A percentile compares a stretch with the other conserved stretches of the same genome.
These are phyloP conservation scores for Amylocystis lapponica DNA, from an alignment of 768 basidiomycete genomes.

Conservation along the genomic window DNA sequence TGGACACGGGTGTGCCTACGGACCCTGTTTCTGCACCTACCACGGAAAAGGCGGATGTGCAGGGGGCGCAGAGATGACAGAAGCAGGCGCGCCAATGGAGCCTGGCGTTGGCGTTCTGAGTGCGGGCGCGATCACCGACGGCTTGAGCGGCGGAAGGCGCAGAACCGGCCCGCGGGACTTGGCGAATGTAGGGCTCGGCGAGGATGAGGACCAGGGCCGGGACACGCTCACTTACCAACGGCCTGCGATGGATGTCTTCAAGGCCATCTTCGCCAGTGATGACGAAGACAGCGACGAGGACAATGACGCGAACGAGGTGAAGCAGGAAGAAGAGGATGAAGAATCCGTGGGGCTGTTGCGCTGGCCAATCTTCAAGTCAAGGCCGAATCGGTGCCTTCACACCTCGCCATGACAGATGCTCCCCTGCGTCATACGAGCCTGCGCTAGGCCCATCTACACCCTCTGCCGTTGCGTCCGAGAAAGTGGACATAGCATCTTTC, in stretches of 20 bases:
- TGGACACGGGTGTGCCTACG: conserved; percentile 30
- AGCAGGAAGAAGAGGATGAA: conserved; percentile 80
- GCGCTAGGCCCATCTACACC: conserved; percentile 1
- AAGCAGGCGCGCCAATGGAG: neutral
- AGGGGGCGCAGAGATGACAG: neutral
- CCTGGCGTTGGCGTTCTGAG: neutral
- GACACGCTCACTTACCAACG: conserved; percentile 86
- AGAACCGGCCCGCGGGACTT: conserved; percentile 41
- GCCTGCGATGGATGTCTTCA: conserved; percentile 91
- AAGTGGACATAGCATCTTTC: conserved; percentile 65
- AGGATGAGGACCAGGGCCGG: conserved; percentile 83
- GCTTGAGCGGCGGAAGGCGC: conserved; percentile 1
- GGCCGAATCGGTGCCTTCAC: conserved; percentile 7
- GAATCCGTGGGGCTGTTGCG: neutral
- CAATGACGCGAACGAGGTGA: conserved; percentile 38
- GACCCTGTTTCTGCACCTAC: conserved; percentile 10
- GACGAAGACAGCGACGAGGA: conserved; percentile 82
- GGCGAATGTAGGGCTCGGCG: conserved; percentile 83
- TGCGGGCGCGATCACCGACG: conserved; percentile 11
- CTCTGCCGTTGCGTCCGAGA: conserved; percentile 8
- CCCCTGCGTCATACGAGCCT: neutral
- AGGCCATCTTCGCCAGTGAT: conserved; percentile 95
- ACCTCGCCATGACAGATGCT: conserved; percentile 1
- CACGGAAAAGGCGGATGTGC: conserved; percentile 4
- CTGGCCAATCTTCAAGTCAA: neutral